Base-by-base conservation (phyloP, 192 early-diverging fungal genomes). In the Diversispora epigaea region DNA sequence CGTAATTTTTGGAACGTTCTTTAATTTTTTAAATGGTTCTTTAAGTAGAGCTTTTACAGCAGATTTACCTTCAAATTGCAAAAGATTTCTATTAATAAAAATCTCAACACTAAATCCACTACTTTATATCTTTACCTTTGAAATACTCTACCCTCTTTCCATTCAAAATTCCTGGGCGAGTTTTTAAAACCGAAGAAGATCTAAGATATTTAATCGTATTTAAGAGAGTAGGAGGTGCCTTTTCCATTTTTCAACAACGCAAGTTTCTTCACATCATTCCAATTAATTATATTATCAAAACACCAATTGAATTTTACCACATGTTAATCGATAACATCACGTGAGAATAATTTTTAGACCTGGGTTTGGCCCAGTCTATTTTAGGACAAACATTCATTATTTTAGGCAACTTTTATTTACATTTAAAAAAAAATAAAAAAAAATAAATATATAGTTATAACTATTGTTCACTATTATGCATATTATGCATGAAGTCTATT, bases 101-200 rank as follows among this genome's bases (percentile, higher is more conserved):
- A 50, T 50, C 14, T 50, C 2, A 12, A 50, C 10, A 2, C 2
- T 8, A 50, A 8, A 50, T 14, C 8, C 49, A 50, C 49, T 50
- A 50, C 49, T 0, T 56, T 14, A 43, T n/a, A 43, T 41, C 17
- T 71, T 69, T 77, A 92, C 93, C 92, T 84, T 96, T 95, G 80
- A 97, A 96, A 80, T 91, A 97, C 50, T 94, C 93, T n/a, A 96
- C 92, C 57, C 96, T 85, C 21, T 89, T 89, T 21, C 95, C 97
- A 76, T 95, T 93, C 44, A 97, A 84, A 47, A 94, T 88, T 54
- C 97, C 97, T 78, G 94, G 89, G 79, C 92, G 87, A 56, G 90
- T 84, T 70, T 89, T 93, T 66, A 97, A 77, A 43, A 91, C 86
- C 0, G 92, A 91, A 45, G 92, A 81, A 45, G 85, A 79, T 66